Evolutionary conservation across 2,329 filamentous ascomycete species (phyloP).

Genomic region (Aspergillus latus): DNA sequence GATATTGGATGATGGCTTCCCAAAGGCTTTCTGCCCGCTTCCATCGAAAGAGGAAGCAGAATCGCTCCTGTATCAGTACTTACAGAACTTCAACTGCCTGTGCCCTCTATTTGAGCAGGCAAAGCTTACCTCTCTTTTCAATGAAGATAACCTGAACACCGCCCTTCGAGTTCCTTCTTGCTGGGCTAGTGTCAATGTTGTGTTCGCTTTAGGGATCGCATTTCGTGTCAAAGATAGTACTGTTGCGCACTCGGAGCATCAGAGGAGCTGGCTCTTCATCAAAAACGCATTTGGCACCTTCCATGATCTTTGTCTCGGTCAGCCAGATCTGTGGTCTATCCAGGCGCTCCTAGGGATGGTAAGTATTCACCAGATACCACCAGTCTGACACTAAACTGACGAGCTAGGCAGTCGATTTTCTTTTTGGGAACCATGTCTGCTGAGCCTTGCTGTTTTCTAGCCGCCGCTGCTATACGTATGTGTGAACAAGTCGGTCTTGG

Average conservation of each 20-base stretch:
- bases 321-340: slow-evolving; percentile 17
- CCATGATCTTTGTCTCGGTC: slow-evolving; percentile 16
- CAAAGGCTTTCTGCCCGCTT: slow-evolving; percentile 13
- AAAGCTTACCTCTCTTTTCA: slow-evolving; percentile 15
- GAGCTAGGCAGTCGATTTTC: slow-evolving; percentile 12
- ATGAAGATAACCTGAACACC: slow-evolving; percentile 5
- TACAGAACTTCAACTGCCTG: slow-evolving; percentile 16
- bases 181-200: slow-evolving; percentile 19
- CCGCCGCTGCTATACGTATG: slow-evolving; percentile 18
- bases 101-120: slow-evolving; percentile 17
- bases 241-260: slow-evolving; percentile 8
- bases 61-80: slow-evolving; percentile 13
- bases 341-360: slow-evolving; percentile 21
- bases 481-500: slow-evolving; percentile 17
- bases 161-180: slow-evolving; percentile 9
- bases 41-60: slow-evolving; percentile 15
- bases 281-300: slow-evolving; percentile 18
- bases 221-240: slow-evolving; percentile 5
- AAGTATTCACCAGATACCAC: not conserved
- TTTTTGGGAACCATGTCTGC: slow-evolving; percentile 15
- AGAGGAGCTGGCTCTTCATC: slow-evolving; percentile 20
- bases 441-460: slow-evolving; percentile 17
- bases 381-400: not conserved
- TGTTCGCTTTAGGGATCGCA: slow-evolving; percentile 18
- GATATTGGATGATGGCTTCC: slow-evolving; percentile 3